These are phyloP conservation scores for Pyrrhoderma noxium DNA, from an alignment of 1,284 basidiomycete species.

Conservation along the genomic window DNA sequence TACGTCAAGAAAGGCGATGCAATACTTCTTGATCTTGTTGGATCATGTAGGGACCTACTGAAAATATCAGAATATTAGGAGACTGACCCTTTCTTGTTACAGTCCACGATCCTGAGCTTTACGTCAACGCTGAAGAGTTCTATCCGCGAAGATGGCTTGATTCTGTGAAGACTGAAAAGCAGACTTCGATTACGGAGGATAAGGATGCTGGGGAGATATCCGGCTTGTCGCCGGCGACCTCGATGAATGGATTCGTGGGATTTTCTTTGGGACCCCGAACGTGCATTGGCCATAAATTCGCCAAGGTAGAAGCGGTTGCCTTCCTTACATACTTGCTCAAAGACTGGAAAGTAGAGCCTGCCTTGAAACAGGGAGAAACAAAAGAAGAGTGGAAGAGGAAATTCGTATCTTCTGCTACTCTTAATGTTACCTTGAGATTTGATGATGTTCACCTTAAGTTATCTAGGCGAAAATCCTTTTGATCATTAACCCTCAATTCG, in stretches of 20 bases:
- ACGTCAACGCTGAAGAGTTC: conserved; percentile 16
- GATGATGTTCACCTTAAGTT: too few species aligned
- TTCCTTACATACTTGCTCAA: conserved; percentile 16
- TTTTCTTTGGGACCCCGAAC: conserved; percentile 20
- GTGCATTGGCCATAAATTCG: conserved; percentile 21
- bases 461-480: too few species aligned
- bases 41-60: conserved; percentile 6
- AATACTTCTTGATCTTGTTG: conserved; percentile 6
- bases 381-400: conserved; percentile 15
- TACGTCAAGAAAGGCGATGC: conserved; percentile 7
- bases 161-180: conserved; percentile 15
- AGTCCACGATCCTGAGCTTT: conserved; percentile 19
- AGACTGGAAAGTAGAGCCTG: conserved; percentile 16
- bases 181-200: not conserved
- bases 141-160: conserved; percentile 13
- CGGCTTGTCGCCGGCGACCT: conserved; percentile 10
- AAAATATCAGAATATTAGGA: too few species aligned
- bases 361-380: conserved; percentile 17
- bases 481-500: too few species aligned
- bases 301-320: conserved; percentile 16
- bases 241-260: conserved; percentile 16
- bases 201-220: conserved; percentile 9
- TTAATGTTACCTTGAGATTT: too few species aligned
- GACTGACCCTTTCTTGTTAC: not conserved
- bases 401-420: not conserved